Percentiles rank a stretch among this genome's conserved stretches.
These are phyloP conservation scores for Samsoniella hepiali DNA, from an alignment of 2,329 filamentous ascomycete genomes.

Conservation along the genomic window DNA sequence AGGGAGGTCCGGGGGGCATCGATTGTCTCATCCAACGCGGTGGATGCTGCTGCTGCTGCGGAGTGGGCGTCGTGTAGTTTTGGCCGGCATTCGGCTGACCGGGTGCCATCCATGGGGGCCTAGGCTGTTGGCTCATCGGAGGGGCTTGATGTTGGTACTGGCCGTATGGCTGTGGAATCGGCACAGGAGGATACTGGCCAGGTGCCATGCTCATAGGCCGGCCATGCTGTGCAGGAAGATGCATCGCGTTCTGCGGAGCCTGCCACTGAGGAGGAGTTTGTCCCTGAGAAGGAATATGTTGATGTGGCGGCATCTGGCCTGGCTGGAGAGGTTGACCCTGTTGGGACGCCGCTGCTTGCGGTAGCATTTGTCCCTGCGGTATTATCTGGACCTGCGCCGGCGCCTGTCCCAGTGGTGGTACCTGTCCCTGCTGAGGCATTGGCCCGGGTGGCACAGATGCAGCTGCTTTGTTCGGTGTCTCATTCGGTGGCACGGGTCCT, in stretches of 20 bases:
- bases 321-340: neutral
- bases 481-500: neutral
- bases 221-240: neutral
- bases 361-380: neutral
- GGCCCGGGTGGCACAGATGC: neutral
- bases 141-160: neutral
- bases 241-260: neutral
- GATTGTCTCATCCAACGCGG: neutral
- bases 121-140: neutral
- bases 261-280: neutral
- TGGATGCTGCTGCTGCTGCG: conserved; percentile 1
- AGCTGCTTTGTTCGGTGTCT: no score
- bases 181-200: conserved; percentile 4
- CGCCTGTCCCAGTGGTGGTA: neutral
- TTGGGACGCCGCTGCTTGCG: neutral
- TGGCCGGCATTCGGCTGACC: neutral
- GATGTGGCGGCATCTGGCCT: neutral
- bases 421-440: no score
- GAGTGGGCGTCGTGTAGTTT: neutral
- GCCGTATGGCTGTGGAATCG: conserved; percentile 6
- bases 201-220: conserved; percentile 1
- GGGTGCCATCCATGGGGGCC: neutral
- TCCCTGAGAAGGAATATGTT: neutral
- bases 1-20: neutral
- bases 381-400: neutral